Percentiles rank a stretch among this genome's conserved stretches.
Evolutionary conservation across 495 filamentous ascomycete genomes (phyloP).

Genomic region (Daldinia vernicosa): DNA sequence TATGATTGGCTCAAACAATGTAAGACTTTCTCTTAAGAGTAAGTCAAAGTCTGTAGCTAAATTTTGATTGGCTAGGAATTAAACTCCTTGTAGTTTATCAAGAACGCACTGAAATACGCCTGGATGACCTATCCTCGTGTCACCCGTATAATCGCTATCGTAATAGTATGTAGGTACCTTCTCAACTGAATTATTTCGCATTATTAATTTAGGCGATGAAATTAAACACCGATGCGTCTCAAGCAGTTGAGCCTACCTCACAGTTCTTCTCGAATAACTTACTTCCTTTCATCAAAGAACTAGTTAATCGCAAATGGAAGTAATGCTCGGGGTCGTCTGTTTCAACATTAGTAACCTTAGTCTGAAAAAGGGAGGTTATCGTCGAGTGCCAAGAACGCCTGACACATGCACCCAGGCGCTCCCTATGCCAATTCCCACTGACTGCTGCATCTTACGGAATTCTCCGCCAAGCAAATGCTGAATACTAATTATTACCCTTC

Average conservation of each 20-base stretch:
- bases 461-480: neutral
- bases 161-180: too few species aligned
- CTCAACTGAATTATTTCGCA: neutral
- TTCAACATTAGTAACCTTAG: neutral
- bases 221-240: neutral
- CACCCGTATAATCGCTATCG: too few species aligned
- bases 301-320: too few species aligned
- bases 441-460: neutral
- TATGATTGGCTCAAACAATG: neutral
- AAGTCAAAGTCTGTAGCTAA: neutral
- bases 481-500: neutral
- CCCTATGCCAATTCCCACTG: neutral
- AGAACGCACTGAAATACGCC: neutral
- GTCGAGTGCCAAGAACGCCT: neutral
- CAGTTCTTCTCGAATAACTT: too few species aligned
- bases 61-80: neutral
- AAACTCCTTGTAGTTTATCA: neutral
- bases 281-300: too few species aligned
- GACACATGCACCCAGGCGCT: neutral
- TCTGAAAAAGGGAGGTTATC: neutral
- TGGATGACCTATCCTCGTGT: neutral
- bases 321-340: too few species aligned
- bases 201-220: neutral
- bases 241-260: neutral
- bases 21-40: neutral